Conservation (phyloP, 1,139 yeast species). For the Pichiaceae sp. region DNA sequence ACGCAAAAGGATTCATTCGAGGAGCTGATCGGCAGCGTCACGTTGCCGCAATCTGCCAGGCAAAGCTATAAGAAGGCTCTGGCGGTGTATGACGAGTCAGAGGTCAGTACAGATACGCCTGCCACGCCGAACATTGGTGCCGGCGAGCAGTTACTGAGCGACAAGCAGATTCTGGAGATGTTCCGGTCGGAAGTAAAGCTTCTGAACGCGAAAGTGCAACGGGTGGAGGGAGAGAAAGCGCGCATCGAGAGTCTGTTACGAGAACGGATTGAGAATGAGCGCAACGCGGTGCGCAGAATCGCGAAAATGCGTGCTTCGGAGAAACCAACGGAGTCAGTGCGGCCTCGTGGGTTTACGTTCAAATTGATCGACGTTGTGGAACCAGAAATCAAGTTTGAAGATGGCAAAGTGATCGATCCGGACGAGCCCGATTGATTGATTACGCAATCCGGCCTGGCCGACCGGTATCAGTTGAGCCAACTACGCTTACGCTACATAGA, state of each 20-base stretch:
- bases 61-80: conserved; percentile 6
- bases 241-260: conserved; percentile 14
- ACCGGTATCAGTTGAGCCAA: no score
- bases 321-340: not conserved
- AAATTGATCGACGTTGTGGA: conserved; percentile 4
- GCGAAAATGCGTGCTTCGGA: not conserved
- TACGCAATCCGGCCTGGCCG: no score
- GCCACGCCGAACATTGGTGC: not conserved
- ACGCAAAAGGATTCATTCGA: conserved; percentile 3
- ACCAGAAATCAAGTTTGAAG: conserved; percentile 3
- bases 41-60: conserved; percentile 8
- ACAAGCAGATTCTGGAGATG: conserved; percentile 18
- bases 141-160: conserved; percentile 12
- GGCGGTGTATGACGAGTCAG: conserved; percentile 1
- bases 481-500: no score
- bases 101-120: conserved; percentile 1
- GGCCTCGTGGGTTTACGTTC: not conserved
- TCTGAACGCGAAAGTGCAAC: conserved; percentile 12
- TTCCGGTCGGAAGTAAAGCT: conserved; percentile 18
- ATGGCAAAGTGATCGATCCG: not conserved
- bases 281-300: conserved; percentile 4
- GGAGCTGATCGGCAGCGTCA: conserved; percentile 2
- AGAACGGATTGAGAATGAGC: conserved; percentile 15
- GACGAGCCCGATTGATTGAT: not conserved
- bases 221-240: conserved; percentile 11